Conservation (phyloP, 2,329 filamentous ascomycete species). For the Huntiella moniliformis region DNA sequence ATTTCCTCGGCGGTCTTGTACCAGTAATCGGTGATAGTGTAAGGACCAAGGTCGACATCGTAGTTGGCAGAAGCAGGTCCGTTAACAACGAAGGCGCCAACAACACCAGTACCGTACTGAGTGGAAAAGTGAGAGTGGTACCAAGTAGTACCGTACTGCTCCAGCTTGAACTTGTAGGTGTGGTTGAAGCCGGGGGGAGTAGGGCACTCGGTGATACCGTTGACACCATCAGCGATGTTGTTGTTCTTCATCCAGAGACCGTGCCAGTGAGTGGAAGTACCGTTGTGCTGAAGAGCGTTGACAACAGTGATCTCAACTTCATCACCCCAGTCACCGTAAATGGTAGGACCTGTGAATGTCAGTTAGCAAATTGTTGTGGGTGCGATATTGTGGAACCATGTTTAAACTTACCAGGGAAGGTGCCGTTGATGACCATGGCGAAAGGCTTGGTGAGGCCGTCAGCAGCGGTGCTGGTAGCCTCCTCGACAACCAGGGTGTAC, state of each 20-base stretch:
- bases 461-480: conserved; percentile 10
- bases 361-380: not conserved
- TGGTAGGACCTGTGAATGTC: conserved; percentile 14
- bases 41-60: conserved; percentile 41
- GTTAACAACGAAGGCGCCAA: no score
- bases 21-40: conserved; percentile 38
- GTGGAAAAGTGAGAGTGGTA: no score
- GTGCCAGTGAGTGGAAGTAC: conserved; percentile 31
- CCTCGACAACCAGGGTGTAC: conserved; percentile 13
- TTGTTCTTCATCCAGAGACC: conserved; percentile 26
- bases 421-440: conserved; percentile 15
- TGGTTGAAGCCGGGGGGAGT: no score
- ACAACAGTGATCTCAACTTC: conserved; percentile 38
- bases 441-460: conserved; percentile 14
- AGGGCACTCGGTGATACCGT: no score
- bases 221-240: conserved; percentile 26
- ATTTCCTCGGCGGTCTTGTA: conserved; percentile 20
- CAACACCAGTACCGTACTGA: no score
- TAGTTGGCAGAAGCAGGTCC: no score
- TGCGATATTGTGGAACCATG: not conserved
- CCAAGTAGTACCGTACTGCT: no score
- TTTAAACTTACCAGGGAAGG: conserved; percentile 12
- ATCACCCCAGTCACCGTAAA: no score
- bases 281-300: conserved; percentile 38
- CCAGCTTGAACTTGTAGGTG: no score